Base-by-base conservation (phyloP, 371 early-diverging fungal genomes). In the Haplosporangium sp. region DNA sequence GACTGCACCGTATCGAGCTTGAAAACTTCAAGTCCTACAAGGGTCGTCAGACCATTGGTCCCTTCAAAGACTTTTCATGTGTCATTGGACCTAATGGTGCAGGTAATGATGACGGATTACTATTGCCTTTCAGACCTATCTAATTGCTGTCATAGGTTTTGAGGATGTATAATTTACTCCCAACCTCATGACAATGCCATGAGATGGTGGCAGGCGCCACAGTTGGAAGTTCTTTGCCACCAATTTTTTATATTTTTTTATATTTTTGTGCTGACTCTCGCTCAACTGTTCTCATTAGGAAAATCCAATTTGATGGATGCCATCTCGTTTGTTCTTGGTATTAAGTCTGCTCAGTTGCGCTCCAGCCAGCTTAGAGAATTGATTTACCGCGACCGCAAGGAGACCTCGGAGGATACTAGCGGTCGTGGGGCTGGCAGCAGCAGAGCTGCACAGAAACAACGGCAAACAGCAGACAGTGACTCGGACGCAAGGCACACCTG, bases 291-390 rank as follows among this genome's bases (percentile, higher is more conserved):
- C 45, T 18, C 21, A 40, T 46, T 23, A 91, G 96, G 98, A 37
- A 99, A 99, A 84, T 96, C 97, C 16, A 99, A 99, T 80, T 87
- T 99, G 42, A 96, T 99, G 96, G 99, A 99, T 83, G 99, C 99
- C 48, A 95, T 99, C 73, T 92, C 93, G 37, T 99, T 99, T 87
- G 99, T 97, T 0, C 89, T 99, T 29, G 99, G 99, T 61, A 92
- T 99, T 55, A 91, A 95, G 59, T 93, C 95, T 1, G 64, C 90
- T 12, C 95, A 95, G 43, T 83, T 99, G 65, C 93, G 99, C 38
- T 96, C 97, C 0, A 83, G 92, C 12, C 93, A 93, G 53, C 84
- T 98, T 13, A 89, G 90, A 51, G 98, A 99, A 50, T 87, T 99
- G 67, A 93, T 99, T 43, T 98, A 98, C 74, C 88, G 94, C 42